Conservation (phyloP, 768 basidiomycete species). For the Collybia sp. region DNA sequence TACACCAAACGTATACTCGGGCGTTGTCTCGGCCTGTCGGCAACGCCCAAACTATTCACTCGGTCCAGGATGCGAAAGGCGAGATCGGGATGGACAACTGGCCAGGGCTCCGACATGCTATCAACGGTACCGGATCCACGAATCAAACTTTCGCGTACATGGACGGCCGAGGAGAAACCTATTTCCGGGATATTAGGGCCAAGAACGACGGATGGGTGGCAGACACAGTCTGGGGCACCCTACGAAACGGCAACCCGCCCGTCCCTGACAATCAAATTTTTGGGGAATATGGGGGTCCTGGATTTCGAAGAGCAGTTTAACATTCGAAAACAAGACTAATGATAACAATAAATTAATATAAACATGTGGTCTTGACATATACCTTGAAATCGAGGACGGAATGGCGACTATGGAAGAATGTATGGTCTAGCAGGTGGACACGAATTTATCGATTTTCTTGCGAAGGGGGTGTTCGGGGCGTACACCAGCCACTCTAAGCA, state of each 20-base stretch:
- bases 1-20: conserved; percentile 23
- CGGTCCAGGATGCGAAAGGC: conserved; percentile 24
- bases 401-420: conserved; percentile 1
- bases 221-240: conserved; percentile 25
- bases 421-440: conserved; percentile 17
- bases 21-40: conserved; percentile 20
- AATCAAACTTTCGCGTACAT: conserved; percentile 25
- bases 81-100: conserved; percentile 27
- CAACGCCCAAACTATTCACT: conserved; percentile 17
- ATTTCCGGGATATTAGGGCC: conserved; percentile 24
- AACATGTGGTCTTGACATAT: neutral
- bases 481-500: conserved; percentile 50
- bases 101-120: conserved; percentile 26
- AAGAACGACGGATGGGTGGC: conserved; percentile 27
- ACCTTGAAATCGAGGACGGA: neutral
- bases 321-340: neutral
- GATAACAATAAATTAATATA: neutral
- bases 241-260: conserved; percentile 21
- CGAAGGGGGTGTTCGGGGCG: conserved; percentile 63
- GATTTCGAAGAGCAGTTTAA: conserved; percentile 17
- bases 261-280: conserved; percentile 23
- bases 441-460: conserved; percentile 61
- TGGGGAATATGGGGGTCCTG: conserved; percentile 23
- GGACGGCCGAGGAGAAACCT: conserved; percentile 22
- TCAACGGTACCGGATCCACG: conserved; percentile 25